Evolutionary conservation across 139 green algal species (phyloP), one percentile per base, ranked within the genome.

Genomic region (Tetraselmis striata): DNA sequence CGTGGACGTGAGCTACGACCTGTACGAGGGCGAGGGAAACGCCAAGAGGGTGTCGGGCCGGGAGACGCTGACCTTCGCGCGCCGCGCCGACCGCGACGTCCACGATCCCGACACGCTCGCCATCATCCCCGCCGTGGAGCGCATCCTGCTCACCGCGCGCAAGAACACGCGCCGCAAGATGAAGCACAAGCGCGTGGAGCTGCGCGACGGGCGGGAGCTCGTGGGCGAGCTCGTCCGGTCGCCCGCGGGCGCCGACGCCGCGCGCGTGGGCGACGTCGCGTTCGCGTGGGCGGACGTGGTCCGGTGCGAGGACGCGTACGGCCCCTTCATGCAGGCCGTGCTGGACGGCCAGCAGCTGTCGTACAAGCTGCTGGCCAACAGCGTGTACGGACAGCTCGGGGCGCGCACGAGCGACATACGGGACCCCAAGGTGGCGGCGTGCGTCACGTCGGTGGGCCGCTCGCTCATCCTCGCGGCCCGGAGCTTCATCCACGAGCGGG

Each of bases 361-460:
- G 1, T 86, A 86, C 79, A 86, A 86, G 75, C 32, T 86, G 0
- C 83, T 79, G 1, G 83, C 83, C 25, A 86, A 86, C 58, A 76
- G 31, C 0, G 30, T 86, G 29, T 86, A 86, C 30, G 83, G 83
- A 18, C 28, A 77, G 2, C 1, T 80, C 23, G 83, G 83, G 2
- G 79, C 83, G 0, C 75, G 79, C 25, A 84, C 83, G 5, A 82
- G 28, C 45, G 79, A 83, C 79, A 79, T 86, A 1, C 45, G 45
- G 45, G 45, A 67, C 45, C 11, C 45, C 45, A 67, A 67, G 45
- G 11, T 67, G 11, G 83, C 83, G 24, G 83, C 83, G 0, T 82
- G 83, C 58, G 83, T 75, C 26, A 86, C 83, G 1, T 79, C 83
- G 2, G 81, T 76, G 28, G 83, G 83, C 2, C 79, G 83, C 26